A percentile compares a stretch with the other conserved stretches of the same genome.
These are phyloP conservation scores for Venustampulla echinocandica DNA, from an alignment of 495 filamentous ascomycete species.

Conservation along the genomic window DNA sequence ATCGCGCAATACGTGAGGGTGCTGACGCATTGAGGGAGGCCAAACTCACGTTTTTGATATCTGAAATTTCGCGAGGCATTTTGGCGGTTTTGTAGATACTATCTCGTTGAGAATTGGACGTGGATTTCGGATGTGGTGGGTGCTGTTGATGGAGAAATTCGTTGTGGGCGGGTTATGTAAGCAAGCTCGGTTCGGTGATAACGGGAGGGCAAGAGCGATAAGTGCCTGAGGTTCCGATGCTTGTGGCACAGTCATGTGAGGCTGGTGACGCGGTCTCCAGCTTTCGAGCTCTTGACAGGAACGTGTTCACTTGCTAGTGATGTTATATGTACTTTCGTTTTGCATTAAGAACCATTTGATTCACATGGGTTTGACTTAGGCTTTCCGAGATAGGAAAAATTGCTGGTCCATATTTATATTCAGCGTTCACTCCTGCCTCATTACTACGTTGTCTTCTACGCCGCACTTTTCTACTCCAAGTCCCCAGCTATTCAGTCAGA, in stretches of 20 bases:
- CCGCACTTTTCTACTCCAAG: no score
- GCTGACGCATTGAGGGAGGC: neutral
- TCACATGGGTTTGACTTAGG: no score
- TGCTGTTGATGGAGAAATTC: constrained; percentile 16
- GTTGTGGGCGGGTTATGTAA: constrained; percentile 21
- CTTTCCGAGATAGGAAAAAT: no score
- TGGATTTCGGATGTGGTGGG: constrained; percentile 5
- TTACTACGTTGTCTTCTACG: no score
- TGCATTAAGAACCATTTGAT: no score
- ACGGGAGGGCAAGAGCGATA: constrained; percentile 1
- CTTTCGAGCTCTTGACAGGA: no score
- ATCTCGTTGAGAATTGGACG: constrained; percentile 5
- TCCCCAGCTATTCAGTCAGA: constrained; percentile 14
- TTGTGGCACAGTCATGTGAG: constrained; percentile 7
- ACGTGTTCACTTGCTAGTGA: no score
- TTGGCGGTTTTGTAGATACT: constrained; percentile 34
- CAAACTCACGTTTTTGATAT: constrained; percentile 73
- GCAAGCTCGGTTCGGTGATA: constrained; percentile 13
- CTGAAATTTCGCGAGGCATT: constrained; percentile 97
- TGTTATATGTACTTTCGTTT: no score
- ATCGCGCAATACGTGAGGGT: neutral
- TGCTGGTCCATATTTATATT: no score
- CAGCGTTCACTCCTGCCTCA: no score
- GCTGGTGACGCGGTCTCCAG: constrained; percentile 13
- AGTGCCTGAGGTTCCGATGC: constrained; percentile 6